These are phyloP conservation scores for Rheum nobile DNA, from an alignment of 148 eudicot species.

Conservation along the genomic window DNA sequence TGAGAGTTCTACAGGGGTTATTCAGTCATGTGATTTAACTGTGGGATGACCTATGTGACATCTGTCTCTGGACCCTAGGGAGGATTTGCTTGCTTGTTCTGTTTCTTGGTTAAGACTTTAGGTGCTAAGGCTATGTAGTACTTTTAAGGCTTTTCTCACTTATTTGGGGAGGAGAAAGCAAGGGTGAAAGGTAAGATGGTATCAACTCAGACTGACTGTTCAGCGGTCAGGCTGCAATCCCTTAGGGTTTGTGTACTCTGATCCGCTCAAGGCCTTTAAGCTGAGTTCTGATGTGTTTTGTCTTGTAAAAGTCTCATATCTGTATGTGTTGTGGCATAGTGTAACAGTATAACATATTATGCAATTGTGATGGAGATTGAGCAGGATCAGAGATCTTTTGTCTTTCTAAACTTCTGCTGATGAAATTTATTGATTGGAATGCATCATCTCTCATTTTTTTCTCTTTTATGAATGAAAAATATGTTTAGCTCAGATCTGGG, in stretches of 20 bases:
- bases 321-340: not conserved
- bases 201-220: not conserved
- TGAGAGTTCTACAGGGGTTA: not conserved
- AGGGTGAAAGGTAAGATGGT: not conserved
- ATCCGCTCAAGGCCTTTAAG: not conserved
- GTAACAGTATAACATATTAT: not conserved
- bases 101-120: not conserved
- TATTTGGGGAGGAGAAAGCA: not conserved
- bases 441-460: not conserved
- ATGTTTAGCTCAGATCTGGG: not conserved
- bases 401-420: not conserved
- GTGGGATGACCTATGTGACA: no score
- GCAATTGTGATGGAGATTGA: not conserved
- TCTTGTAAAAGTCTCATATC: not conserved
- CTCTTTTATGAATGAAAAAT: not conserved
- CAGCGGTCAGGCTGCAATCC: not conserved
- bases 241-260: not conserved
- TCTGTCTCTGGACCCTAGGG: not conserved
- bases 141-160: not conserved
- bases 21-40: not conserved
- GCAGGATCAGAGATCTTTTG: not conserved
- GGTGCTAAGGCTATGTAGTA: not conserved
- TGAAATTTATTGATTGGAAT: no score
- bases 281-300: not conserved
- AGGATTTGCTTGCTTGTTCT: not conserved